Conservation (phyloP, 768 basidiomycete genomes). For the Imleria badia region DNA sequence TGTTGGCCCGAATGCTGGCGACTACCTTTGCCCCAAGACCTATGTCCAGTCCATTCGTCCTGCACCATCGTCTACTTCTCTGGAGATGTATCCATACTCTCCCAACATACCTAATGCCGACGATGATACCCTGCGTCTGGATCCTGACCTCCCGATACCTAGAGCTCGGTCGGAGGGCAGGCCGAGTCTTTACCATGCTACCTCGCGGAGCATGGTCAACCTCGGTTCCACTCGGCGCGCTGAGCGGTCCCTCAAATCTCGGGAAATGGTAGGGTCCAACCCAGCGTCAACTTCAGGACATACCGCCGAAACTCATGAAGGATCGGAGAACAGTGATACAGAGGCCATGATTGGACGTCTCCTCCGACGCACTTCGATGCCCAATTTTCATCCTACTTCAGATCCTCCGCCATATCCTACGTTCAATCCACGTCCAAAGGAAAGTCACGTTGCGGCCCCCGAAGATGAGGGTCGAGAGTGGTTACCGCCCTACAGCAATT, state of each 20-base stretch:
- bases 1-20: neutral
- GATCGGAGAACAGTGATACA: conserved; percentile 20
- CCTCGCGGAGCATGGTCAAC: conserved; percentile 66
- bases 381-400: conserved; percentile 56
- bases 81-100: conserved; percentile 17
- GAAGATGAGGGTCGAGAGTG: conserved; percentile 86
- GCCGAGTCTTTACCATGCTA: conserved; percentile 55
- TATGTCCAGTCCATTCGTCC: conserved; percentile 3
- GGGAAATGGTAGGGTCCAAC: conserved; percentile 11
- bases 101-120: conserved; percentile 12
- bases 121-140: neutral
- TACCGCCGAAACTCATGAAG: conserved; percentile 10
- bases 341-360: conserved; percentile 39
- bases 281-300: conserved; percentile 13
- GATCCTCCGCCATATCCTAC: conserved; percentile 70
- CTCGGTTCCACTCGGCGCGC: conserved; percentile 36
- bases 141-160: conserved; percentile 4
- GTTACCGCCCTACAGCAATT: conserved; percentile 81
- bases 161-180: conserved; percentile 17
- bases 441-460: conserved; percentile 35
- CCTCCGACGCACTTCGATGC: conserved; percentile 68
- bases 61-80: conserved; percentile 7
- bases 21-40: conserved; percentile 8
- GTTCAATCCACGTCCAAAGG: conserved; percentile 35
- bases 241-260: conserved; percentile 26